phyloP scores from a whole-genome alignment of 2,329 filamentous ascomycete genomes.

The Ophiocordyceps camponoti-rufipedis region DNA sequence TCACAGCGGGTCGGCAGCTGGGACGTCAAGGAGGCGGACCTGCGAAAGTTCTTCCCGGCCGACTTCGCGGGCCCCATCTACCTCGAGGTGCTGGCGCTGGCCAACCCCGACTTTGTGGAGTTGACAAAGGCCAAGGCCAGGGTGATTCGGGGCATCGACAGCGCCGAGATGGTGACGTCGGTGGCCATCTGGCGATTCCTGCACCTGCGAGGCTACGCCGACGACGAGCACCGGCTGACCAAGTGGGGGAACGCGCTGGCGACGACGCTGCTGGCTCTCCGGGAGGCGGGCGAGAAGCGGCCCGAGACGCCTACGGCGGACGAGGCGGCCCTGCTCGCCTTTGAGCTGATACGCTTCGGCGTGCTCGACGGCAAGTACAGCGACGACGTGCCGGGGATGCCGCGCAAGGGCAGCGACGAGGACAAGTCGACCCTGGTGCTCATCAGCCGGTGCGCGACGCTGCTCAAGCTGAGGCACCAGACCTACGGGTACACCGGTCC shows the following conservation, averaged over 20 bases:
- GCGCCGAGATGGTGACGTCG: slow-evolving; percentile 44
- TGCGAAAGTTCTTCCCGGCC: slow-evolving; percentile 28
- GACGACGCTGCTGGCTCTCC: slow-evolving; percentile 44
- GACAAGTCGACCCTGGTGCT: slow-evolving; percentile 66
- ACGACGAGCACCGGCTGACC: slow-evolving; percentile 62
- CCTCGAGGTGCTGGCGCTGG: slow-evolving; percentile 47
- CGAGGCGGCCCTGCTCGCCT: slow-evolving; percentile 64
- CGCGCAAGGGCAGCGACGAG: slow-evolving; percentile 41
- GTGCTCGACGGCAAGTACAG: slow-evolving; percentile 55
- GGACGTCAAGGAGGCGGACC: slow-evolving; percentile 48
- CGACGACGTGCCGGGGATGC: slow-evolving; percentile 33
- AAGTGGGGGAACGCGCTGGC: slow-evolving; percentile 68
- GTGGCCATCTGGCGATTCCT: slow-evolving; percentile 80
- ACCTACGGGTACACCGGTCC: slow-evolving; percentile 86
- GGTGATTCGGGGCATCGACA: slow-evolving; percentile 42
- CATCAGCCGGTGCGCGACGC: slow-evolving; percentile 69
- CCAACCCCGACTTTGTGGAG: slow-evolving; percentile 49
- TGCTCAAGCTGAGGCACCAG: slow-evolving; percentile 68
- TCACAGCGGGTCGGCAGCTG: slow-evolving; percentile 38
- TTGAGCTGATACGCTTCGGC: slow-evolving; percentile 68
- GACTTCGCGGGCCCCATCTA: slow-evolving; percentile 25
- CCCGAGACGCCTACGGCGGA: slow-evolving; percentile 35
- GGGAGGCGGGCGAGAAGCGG: slow-evolving; percentile 29
- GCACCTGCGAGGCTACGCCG: slow-evolving; percentile 71
- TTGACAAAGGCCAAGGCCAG: slow-evolving; percentile 46